These are phyloP conservation scores for Flaveria robusta DNA, from an alignment of 129 eudicot species.

Conservation along the genomic window DNA sequence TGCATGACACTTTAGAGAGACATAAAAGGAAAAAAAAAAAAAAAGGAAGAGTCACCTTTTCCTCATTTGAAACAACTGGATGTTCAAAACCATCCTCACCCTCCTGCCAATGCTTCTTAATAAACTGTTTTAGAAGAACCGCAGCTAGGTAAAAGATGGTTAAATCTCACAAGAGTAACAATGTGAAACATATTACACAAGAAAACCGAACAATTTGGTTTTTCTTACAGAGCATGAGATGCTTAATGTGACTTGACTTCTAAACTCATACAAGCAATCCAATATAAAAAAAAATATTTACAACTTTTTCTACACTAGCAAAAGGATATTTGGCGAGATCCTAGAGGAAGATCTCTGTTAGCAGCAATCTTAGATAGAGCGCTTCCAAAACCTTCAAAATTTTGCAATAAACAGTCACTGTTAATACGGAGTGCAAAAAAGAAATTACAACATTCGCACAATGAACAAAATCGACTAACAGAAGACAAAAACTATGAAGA, in stretches of 20 bases:
- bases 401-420: conserved; percentile 15
- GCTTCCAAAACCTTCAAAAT: conserved; percentile 84
- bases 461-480: no score
- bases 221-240: conserved; percentile 4
- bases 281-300: neutral
- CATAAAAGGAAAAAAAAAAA: neutral
- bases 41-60: conserved; percentile 56
- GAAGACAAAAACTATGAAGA: neutral
- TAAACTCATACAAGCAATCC: conserved; percentile 6
- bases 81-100: conserved; percentile 86
- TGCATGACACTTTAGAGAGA: conserved; percentile 4
- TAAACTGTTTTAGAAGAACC: conserved; percentile 81
- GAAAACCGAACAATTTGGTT: neutral
- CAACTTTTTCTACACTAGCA: conserved; percentile 10
- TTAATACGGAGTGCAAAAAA: conserved; percentile 12
- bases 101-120: conserved; percentile 95
- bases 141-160: conserved; percentile 80
- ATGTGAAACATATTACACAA: conserved; percentile 21
- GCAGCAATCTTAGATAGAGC: conserved; percentile 81
- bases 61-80: conserved; percentile 78
- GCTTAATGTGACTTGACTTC: neutral
- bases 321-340: conserved; percentile 98
- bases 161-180: conserved; percentile 51
- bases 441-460: neutral
- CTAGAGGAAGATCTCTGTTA: conserved; percentile 73